phyloP scores from a whole-genome alignment of 2,329 filamentous ascomycete species.

The Xylariales sp. region DNA sequence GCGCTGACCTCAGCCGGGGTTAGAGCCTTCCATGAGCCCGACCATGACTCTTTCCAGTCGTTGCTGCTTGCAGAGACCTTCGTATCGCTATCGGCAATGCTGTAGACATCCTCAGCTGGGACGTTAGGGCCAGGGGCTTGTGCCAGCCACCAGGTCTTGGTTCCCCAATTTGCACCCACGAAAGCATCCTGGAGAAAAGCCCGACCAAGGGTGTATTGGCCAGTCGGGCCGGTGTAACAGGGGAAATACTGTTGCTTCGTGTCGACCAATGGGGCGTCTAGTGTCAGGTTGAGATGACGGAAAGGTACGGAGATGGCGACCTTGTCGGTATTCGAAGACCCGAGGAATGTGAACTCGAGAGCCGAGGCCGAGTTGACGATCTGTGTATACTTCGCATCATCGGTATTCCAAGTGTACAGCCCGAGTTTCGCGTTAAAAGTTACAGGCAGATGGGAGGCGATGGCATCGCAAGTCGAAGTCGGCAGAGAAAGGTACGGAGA shows the following conservation, averaged over 20 bases:
- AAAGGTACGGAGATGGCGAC: constrained; percentile 40
- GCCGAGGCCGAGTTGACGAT: constrained; percentile 36
- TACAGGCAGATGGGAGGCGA: constrained; percentile 32
- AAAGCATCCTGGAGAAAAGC: constrained; percentile 45
- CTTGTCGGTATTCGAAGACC: constrained; percentile 23
- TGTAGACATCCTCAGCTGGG: constrained; percentile 16
- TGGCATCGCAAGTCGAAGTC: constrained; percentile 34
- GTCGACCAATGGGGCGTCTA: constrained; percentile 31
- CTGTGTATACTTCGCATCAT: constrained; percentile 26
- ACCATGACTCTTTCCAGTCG: constrained; percentile 29
- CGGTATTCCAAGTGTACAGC: constrained; percentile 37
- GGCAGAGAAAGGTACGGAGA: constrained; percentile 38
- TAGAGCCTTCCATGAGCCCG: constrained; percentile 24
- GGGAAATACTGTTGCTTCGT: constrained; percentile 36
- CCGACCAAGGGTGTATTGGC: constrained; percentile 32
- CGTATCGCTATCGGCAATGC: constrained; percentile 14
- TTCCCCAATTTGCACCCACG: constrained; percentile 34
- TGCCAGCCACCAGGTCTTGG: constrained; percentile 31
- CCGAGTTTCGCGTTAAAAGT: constrained; percentile 29
- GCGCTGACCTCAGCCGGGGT: constrained; percentile 15
- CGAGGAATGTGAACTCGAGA: constrained; percentile 35
- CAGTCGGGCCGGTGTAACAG: constrained; percentile 26
- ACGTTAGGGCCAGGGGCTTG: constrained; percentile 36
- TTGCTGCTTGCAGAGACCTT: constrained; percentile 21
- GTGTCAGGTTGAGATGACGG: constrained; percentile 33